Conservation (phyloP, 495 filamentous ascomycete species). For the Sordaria brevicollis region DNA sequence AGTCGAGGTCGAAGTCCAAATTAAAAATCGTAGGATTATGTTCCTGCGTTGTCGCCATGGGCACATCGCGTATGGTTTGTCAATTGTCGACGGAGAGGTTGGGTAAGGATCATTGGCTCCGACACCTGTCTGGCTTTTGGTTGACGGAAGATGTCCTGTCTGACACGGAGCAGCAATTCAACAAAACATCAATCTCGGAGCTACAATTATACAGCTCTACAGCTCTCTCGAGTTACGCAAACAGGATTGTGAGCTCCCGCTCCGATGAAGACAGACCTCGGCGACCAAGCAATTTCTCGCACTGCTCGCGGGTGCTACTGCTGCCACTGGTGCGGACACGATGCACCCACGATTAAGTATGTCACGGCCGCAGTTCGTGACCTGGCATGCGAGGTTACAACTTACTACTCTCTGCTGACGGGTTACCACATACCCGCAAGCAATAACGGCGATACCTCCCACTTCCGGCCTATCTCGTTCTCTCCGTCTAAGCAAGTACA, state of each 20-base stretch:
- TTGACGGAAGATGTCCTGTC: neutral
- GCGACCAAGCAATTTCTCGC: neutral
- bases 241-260: neutral
- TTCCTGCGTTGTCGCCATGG: neutral
- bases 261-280: neutral
- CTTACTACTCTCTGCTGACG: neutral
- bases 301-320: no score
- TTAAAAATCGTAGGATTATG: neutral
- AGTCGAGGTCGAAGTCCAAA: neutral
- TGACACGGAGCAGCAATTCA: neutral
- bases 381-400: neutral
- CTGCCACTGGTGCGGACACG: neutral
- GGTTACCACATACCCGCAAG: neutral
- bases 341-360: neutral
- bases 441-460: neutral
- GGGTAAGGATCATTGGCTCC: neutral
- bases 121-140: neutral
- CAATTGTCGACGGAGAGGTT: neutral
- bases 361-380: neutral
- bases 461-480: neutral
- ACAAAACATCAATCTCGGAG: neutral
- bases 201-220: neutral
- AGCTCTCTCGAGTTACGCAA: neutral
- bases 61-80: neutral
- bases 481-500: neutral